Base-by-base conservation (phyloP, 495 filamentous ascomycete genomes). In the Lichina pygmaea region DNA sequence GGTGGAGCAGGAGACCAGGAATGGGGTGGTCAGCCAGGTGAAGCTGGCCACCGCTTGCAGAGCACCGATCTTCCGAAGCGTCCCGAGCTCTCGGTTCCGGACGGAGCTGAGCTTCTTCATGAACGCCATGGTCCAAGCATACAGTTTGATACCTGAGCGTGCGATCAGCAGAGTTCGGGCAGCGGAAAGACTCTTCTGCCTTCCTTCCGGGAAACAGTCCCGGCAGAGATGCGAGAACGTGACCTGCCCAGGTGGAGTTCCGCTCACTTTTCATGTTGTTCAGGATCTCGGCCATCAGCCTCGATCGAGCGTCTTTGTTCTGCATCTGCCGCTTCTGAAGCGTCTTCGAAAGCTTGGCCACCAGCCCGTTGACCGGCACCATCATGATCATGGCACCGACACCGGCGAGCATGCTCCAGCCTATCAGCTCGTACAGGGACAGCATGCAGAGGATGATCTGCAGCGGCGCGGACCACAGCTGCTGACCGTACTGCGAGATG, bases 11-110 rank as follows among this genome's bases (percentile, higher is more conserved):
- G 91, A 95, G 11, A 99, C 91, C 33, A 99, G 70, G 65, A 99
- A 99, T 8, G 91, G 91, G 8, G 91, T 95, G n/a, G 81, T 89
- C n/a, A 81, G 81, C 91, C 91, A 99, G 24, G 91, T 94, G 49
- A 99, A 99, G 53, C 92, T 95, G 32, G 91, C 83, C 58, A 94
- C 66, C 7, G 86, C 79, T 58, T 93, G 85, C 2, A 85, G 76
- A 42, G 86, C 84, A 42, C 91, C 91, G 50, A 99, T 95, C 55
- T 86, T 93, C 45, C 86, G 81, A 38, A 95, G 77, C 11, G 91
- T 95, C 58, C 86, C 82, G 41, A 99, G 63, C 61, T 99, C 91
- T 54, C 81, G 71, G 61, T 95, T 95, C 57, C 91, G 71, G 49
- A 99, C 81, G 59, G 79, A 77, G 58, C 81, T 93, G 37, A 99